A percentile compares a stretch with the other conserved stretches of the same genome.
Conservation (phyloP, 108 stramenopile genomes). For the Parmales sp. region DNA sequence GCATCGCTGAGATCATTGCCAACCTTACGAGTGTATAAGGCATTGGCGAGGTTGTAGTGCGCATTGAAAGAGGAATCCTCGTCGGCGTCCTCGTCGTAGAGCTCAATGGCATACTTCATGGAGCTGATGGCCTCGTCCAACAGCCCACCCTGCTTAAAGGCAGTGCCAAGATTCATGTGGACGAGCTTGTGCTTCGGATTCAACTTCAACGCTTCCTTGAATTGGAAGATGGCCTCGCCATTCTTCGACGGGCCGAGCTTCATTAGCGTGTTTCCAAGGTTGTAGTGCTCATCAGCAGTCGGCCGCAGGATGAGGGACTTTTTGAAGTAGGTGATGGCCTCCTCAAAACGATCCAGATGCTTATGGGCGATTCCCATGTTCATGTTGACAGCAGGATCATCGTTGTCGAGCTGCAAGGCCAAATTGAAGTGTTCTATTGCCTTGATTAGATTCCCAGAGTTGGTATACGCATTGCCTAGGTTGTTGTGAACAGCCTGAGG, state of each 20-base stretch:
- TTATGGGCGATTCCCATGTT: background rate
- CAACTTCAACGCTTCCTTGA: background rate
- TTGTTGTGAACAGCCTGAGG: background rate
- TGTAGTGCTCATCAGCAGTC: slow-evolving; percentile 7
- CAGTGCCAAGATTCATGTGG: too few relatives aligned
- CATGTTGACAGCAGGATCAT: background rate
- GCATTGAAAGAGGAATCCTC: background rate
- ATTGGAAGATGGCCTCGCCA: background rate
- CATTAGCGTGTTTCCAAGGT: background rate
- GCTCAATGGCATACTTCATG: background rate
- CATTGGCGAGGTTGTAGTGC: background rate
- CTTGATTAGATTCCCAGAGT: background rate
- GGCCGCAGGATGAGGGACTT: background rate
- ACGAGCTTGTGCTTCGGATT: too few relatives aligned
- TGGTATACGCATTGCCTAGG: background rate
- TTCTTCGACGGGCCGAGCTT: background rate
- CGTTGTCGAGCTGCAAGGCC: background rate
- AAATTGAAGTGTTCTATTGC: background rate
- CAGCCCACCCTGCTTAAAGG: background rate
- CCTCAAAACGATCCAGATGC: background rate
- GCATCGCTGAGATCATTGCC: background rate
- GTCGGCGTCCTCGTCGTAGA: background rate
- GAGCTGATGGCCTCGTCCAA: background rate
- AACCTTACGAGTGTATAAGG: background rate
- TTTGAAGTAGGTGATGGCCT: background rate